phyloP scores from a whole-genome alignment of 225 moss, liverwort and hornwort species.

The Bryoerythrophyllum caledonicum region DNA sequence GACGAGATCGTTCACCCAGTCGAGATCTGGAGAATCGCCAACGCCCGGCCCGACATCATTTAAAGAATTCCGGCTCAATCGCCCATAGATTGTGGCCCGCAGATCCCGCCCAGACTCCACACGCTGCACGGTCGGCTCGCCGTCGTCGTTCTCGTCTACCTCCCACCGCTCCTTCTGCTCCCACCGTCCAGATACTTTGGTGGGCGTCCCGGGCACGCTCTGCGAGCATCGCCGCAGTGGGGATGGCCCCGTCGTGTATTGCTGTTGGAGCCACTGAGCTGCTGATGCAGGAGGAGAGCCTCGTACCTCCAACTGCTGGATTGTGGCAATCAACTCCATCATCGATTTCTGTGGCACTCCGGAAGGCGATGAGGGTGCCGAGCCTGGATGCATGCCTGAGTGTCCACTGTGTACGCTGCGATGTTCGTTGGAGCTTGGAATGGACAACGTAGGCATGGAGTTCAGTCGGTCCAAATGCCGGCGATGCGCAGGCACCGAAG shows the following conservation, averaged over 20 bases:
- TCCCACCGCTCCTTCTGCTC: slow-evolving; percentile 84
- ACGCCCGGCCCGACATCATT: slow-evolving; percentile 41
- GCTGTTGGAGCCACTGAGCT: slow-evolving; percentile 62
- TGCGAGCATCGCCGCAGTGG: slow-evolving; percentile 92
- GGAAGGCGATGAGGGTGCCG: slow-evolving; percentile 79
- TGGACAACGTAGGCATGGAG: slow-evolving; percentile 90
- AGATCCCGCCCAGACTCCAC: slow-evolving; percentile 90
- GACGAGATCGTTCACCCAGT: slow-evolving; percentile 94
- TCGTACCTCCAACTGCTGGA: slow-evolving; percentile 75
- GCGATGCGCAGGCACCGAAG: slow-evolving; percentile 64
- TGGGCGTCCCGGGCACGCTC: no score
- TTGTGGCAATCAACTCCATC: slow-evolving; percentile 83
- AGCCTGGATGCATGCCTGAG: slow-evolving; percentile 45
- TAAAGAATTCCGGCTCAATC: slow-evolving; percentile 66
- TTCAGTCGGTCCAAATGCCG: slow-evolving; percentile 89
- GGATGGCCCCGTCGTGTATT: slow-evolving; percentile 86
- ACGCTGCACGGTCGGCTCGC: slow-evolving; percentile 78
- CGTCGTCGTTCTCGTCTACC: slow-evolving; percentile 71
- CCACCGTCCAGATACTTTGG: slow-evolving; percentile 68
- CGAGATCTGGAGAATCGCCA: slow-evolving; percentile 79
- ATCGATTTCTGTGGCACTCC: slow-evolving; percentile 54
- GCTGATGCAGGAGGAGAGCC: slow-evolving; percentile 46
- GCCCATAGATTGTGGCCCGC: slow-evolving; percentile 91
- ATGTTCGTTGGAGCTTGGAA: slow-evolving; percentile 67
- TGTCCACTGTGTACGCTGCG: slow-evolving; percentile 56